A percentile compares a stretch with the other conserved stretches of the same genome.
Evolutionary conservation across 1,284 basidiomycete species (phyloP).

Genomic region (Gomphus bonarii): DNA sequence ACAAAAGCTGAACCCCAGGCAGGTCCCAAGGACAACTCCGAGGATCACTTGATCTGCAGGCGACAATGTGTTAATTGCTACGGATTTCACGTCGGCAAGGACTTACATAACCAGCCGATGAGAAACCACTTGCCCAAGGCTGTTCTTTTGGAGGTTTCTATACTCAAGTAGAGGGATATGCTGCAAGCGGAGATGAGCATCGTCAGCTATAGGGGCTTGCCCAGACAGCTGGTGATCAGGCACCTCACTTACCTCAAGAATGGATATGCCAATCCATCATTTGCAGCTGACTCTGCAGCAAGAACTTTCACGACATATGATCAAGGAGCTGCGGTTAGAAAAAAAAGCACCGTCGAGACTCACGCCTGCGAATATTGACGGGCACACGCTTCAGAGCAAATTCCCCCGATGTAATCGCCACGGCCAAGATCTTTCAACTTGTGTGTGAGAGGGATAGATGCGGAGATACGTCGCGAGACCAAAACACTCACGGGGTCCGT

Average conservation of each 20-base stretch:
- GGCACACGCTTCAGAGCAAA: constrained; percentile 88
- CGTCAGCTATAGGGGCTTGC: neutral
- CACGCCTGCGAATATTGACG: constrained; percentile 56
- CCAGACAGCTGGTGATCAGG: too few relatives aligned
- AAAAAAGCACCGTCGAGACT: neutral
- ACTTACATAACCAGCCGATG: constrained; percentile 68
- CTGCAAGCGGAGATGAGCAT: constrained; percentile 20
- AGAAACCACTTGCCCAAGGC: constrained; percentile 76
- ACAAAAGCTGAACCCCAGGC: constrained; percentile 69
- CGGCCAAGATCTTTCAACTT: constrained; percentile 26
- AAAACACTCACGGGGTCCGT: constrained; percentile 82
- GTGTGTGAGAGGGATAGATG: neutral
- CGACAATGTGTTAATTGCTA: constrained; percentile 1
- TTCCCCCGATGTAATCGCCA: constrained; percentile 62
- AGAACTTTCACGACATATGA: constrained; percentile 34
- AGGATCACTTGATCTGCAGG: constrained; percentile 74
- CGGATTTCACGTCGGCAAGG: neutral
- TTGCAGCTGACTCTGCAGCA: constrained; percentile 84
- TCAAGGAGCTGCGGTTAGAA: neutral
- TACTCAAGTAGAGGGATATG: constrained; percentile 78
- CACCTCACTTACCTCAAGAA: constrained; percentile 43
- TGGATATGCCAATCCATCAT: constrained; percentile 86
- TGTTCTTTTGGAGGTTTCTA: constrained; percentile 52
- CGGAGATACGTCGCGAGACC: constrained; percentile 13
- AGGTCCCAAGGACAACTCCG: constrained; percentile 65